A percentile compares a stretch with the other conserved stretches of the same genome.
These are phyloP conservation scores for Tolypocladium tundrense DNA, from an alignment of 2,329 filamentous ascomycete genomes.

Conservation along the genomic window DNA sequence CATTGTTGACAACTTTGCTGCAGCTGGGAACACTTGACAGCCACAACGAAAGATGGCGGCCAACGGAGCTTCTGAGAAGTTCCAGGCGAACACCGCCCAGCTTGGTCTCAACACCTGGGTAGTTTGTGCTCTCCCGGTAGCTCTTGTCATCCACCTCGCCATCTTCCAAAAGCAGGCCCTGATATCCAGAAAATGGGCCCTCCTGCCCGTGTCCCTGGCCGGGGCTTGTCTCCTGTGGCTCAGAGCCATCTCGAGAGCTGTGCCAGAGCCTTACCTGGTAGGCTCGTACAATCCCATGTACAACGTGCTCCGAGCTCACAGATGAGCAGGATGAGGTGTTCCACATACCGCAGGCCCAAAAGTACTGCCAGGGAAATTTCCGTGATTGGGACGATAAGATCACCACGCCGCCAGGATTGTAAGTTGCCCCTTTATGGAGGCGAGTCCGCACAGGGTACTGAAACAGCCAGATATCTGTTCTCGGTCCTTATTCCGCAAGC, in stretches of 20 bases:
- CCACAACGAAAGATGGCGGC: conserved; percentile 1
- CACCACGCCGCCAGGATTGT: conserved; percentile 87
- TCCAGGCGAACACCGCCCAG: neutral
- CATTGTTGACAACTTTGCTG: neutral
- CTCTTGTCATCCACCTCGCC: conserved; percentile 1
- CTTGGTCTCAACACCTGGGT: conserved; percentile 2
- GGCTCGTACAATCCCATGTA: conserved; percentile 5
- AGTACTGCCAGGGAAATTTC: conserved; percentile 69
- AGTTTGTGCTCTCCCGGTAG: conserved; percentile 2
- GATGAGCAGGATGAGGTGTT: conserved; percentile 65
- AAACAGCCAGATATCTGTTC: conserved; percentile 31
- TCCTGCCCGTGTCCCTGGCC: conserved; percentile 10
- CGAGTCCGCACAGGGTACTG: neutral
- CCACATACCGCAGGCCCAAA: conserved; percentile 83
- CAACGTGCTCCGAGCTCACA: conserved; percentile 6
- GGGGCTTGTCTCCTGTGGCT: conserved; percentile 11
- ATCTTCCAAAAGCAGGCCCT: neutral
- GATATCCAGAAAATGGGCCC: neutral
- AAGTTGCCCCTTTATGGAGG: conserved; percentile 15
- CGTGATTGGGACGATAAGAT: conserved; percentile 90
- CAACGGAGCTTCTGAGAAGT: neutral
- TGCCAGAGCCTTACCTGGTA: conserved; percentile 46
- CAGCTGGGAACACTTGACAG: neutral
- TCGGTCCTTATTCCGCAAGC: conserved; percentile 21
- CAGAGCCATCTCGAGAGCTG: conserved; percentile 16